These are phyloP conservation scores for Blakeslea trispora DNA, from an alignment of 371 early-diverging fungal species.

Conservation along the genomic window DNA sequence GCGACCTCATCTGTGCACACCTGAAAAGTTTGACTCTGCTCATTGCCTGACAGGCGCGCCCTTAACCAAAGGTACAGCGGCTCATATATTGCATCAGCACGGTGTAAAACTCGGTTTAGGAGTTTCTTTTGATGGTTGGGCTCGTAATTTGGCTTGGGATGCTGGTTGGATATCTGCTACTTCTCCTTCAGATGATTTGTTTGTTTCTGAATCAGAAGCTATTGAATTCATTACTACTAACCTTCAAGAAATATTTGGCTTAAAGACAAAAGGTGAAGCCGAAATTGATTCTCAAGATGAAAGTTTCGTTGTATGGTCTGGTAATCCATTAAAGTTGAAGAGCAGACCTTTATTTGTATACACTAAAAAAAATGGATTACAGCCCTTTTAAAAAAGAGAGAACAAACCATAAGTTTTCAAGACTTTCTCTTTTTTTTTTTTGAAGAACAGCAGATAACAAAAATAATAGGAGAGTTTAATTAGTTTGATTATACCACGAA, in stretches of 20 bases:
- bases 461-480: too few species aligned
- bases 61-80: constrained; percentile 51
- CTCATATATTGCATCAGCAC: constrained; percentile 56
- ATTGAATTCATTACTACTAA: constrained; percentile 69
- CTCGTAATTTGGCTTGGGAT: constrained; percentile 69
- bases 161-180: constrained; percentile 66
- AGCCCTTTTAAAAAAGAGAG: neutral
- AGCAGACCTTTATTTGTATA: constrained; percentile 36
- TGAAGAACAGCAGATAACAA: too few species aligned
- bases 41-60: constrained; percentile 62
- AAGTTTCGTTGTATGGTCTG: constrained; percentile 52
- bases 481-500: too few species aligned
- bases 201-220: constrained; percentile 57
- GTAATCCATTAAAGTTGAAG: constrained; percentile 52
- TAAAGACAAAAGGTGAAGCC: constrained; percentile 18
- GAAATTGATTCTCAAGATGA: neutral
- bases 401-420: too few species aligned
- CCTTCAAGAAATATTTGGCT: constrained; percentile 60
- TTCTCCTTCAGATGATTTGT: constrained; percentile 14
- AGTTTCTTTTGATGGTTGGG: constrained; percentile 52
- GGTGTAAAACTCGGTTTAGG: constrained; percentile 67
- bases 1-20: constrained; percentile 64
- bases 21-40: constrained; percentile 58
- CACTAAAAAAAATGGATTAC: neutral
- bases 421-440: too few species aligned